Evolutionary conservation across 441 rosid genomes (phyloP).

Genomic region (Populus tomentosa): DNA sequence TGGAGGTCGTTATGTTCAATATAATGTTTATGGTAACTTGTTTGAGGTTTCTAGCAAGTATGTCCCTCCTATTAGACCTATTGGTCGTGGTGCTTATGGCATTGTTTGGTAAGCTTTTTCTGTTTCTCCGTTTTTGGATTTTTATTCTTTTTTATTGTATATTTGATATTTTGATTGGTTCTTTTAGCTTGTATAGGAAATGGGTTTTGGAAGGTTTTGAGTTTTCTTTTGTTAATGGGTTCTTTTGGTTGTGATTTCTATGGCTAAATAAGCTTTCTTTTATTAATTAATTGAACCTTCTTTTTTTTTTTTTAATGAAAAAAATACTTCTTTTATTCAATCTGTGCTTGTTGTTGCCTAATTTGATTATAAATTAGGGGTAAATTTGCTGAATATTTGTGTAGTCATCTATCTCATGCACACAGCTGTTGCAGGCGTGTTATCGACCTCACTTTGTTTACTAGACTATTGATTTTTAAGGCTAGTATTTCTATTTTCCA

Average conservation of each 20-base stretch:
- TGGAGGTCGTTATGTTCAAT: conserved; percentile 82
- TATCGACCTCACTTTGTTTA: background rate
- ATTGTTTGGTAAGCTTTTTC: conserved; percentile 54
- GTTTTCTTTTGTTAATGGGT: background rate
- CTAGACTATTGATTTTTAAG: background rate
- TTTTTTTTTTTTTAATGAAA: background rate
- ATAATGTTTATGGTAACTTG: conserved; percentile 75
- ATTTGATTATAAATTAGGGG: background rate
- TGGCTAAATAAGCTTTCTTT: background rate
- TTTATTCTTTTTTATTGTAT: background rate
- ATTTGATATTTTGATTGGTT: background rate
- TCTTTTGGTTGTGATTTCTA: background rate
- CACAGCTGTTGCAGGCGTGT: background rate
- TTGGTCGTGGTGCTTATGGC: conserved; percentile 85
- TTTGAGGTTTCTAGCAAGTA: conserved; percentile 87
- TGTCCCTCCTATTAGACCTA: conserved; percentile 81
- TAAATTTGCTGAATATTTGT: background rate
- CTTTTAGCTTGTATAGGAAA: background rate
- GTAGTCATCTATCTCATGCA: too few species aligned
- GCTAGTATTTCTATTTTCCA: background rate
- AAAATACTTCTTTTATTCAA: too few species aligned
- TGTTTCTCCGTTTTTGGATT: background rate
- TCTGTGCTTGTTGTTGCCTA: background rate
- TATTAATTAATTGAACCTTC: background rate
- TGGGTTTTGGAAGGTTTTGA: background rate